A percentile compares a stretch with the other conserved stretches of the same genome.
Conservation (phyloP, 192 early-diverging fungal species). For the Coemansia sp. region DNA sequence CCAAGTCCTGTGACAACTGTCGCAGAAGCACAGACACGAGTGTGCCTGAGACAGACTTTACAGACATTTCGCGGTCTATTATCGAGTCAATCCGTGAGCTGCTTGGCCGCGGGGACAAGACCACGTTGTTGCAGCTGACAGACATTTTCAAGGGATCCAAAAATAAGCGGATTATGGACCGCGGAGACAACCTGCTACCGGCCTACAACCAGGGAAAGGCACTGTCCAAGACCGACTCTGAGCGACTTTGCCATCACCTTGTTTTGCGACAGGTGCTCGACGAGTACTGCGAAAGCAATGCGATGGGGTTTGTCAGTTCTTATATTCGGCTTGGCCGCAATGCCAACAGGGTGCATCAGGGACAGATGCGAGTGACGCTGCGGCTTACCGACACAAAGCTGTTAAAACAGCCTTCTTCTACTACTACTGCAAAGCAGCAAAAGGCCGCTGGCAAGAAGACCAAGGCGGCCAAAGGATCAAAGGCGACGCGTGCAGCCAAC, state of each 20-base stretch:
- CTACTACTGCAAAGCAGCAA: constrained; percentile 9
- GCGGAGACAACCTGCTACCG: constrained; percentile 55
- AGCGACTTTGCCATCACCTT: constrained; percentile 74
- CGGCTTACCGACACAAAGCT: constrained; percentile 30
- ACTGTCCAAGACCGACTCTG: constrained; percentile 60
- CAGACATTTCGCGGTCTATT: constrained; percentile 55
- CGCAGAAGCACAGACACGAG: constrained; percentile 19
- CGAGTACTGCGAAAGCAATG: constrained; percentile 64
- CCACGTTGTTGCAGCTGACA: constrained; percentile 70
- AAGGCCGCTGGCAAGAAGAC: background rate
- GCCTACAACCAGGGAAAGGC: constrained; percentile 63
- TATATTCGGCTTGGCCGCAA: constrained; percentile 63
- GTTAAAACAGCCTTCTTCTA: constrained; percentile 6
- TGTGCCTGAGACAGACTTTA: constrained; percentile 57
- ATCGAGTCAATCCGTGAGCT: constrained; percentile 56
- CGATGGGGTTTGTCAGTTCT: constrained; percentile 61
- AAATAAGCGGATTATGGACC: constrained; percentile 54
- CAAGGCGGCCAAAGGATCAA: background rate
- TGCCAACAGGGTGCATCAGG: constrained; percentile 50
- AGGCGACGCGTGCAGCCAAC: background rate
- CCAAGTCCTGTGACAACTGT: constrained; percentile 90
- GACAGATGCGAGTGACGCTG: constrained; percentile 53
- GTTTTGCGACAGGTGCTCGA: constrained; percentile 63
- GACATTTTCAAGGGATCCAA: constrained; percentile 80
- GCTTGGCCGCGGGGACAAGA: constrained; percentile 38